Evolutionary conservation across 305 asterid genomes (phyloP).

Genomic region (Fraxinus sp.): DNA sequence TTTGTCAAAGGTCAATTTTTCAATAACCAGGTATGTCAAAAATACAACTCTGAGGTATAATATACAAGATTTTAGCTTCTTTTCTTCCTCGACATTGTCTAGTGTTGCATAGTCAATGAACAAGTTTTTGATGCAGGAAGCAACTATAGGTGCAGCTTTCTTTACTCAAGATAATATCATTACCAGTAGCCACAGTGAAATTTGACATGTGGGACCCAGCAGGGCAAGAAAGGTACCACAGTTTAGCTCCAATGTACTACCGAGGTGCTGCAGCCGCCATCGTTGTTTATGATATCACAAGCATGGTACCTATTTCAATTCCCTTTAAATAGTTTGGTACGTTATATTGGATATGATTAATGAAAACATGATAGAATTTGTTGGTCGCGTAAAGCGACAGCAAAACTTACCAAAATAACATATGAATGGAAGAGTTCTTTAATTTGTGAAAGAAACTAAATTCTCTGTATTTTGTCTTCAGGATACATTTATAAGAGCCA

Average conservation of each 20-base stretch:
- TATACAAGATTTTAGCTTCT: background rate
- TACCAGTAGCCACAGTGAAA: conserved; percentile 29
- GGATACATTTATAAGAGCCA: conserved; percentile 33
- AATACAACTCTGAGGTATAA: background rate
- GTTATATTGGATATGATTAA: background rate
- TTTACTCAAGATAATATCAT: conserved; percentile 36
- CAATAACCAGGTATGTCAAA: conserved; percentile 28
- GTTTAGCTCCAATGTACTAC: conserved; percentile 44
- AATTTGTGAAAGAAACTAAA: background rate
- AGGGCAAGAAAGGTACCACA: conserved; percentile 40
- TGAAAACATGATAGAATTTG: background rate
- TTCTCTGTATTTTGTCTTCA: background rate
- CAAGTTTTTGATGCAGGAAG: conserved; percentile 25
- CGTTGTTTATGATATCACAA: conserved; percentile 32
- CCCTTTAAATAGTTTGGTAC: background rate
- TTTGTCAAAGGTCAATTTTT: conserved; percentile 39
- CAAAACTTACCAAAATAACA: background rate
- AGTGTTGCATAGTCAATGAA: background rate
- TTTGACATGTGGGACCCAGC: conserved; percentile 46
- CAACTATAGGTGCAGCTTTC: conserved; percentile 44
- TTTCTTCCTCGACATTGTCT: background rate
- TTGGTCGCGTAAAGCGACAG: background rate
- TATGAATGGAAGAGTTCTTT: background rate
- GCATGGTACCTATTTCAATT: conserved; percentile 13
- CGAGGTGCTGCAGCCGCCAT: conserved; percentile 40